Conservation (phyloP, 2,329 filamentous ascomycete species). For the Ploettnerulaceae sp. region DNA sequence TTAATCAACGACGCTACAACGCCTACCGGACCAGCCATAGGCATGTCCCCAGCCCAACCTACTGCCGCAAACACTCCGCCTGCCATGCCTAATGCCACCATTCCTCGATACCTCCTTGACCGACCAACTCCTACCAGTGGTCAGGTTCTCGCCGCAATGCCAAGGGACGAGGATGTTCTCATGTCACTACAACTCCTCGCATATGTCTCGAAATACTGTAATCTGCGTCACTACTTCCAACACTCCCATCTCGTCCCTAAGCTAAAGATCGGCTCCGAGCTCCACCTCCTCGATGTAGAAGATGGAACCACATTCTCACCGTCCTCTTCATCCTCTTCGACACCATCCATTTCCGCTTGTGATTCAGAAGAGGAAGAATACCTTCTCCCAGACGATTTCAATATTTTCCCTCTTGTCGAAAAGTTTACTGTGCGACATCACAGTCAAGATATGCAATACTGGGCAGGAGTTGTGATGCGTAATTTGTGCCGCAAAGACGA, state of each 20-base stretch:
- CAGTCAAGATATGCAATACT: slow-evolving; percentile 98
- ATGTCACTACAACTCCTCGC: slow-evolving; percentile 96
- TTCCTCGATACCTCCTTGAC: slow-evolving; percentile 76
- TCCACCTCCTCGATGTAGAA: slow-evolving; percentile 73
- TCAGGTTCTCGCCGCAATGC: slow-evolving; percentile 83
- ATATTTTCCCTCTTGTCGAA: slow-evolving; percentile 96
- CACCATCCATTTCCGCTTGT: slow-evolving; percentile 33
- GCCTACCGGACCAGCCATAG: slow-evolving; percentile 62
- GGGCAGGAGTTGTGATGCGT: slow-evolving; percentile 98
- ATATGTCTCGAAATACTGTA: slow-evolving; percentile 98
- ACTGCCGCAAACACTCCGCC: slow-evolving; percentile 66
- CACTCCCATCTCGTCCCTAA: slow-evolving; percentile 88
- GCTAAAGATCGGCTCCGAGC: slow-evolving; percentile 82
- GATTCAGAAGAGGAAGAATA: slow-evolving; percentile 67
- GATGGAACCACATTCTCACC: slow-evolving; percentile 39
- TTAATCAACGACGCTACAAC: slow-evolving; percentile 67
- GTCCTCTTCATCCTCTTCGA: slow-evolving; percentile 32
- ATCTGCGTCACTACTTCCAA: slow-evolving; percentile 91
- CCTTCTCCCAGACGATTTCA: slow-evolving; percentile 87
- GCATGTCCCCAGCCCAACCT: slow-evolving; percentile 60
- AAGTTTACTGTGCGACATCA: slow-evolving; percentile 97
- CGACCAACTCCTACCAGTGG: slow-evolving; percentile 60
- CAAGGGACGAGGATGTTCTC: slow-evolving; percentile 92
- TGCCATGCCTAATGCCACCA: slow-evolving; percentile 66
- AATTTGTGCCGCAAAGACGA: slow-evolving; percentile 98